These are phyloP conservation scores for Prosopis cineraria DNA, from an alignment of 306 rosid genomes.

Conservation along the genomic window DNA sequence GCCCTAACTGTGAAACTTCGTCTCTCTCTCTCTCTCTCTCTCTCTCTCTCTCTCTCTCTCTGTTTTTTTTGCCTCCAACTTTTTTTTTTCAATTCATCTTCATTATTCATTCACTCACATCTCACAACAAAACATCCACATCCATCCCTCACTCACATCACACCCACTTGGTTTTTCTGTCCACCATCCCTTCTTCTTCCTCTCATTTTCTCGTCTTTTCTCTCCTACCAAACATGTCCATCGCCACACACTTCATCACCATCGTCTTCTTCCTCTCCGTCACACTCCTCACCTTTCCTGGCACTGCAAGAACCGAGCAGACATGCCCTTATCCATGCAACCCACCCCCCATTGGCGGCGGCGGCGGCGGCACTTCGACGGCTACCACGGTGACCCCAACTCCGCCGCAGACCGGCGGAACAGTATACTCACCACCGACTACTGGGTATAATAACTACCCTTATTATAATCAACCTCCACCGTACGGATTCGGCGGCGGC, in stretches of 20 bases:
- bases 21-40: not conserved
- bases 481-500: not conserved
- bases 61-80: slow-evolving; percentile 29
- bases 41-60: too few relatives aligned
- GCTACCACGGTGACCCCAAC: slow-evolving; percentile 44
- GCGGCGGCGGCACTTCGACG: slow-evolving; percentile 33
- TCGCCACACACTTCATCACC: slow-evolving; percentile 16
- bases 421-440: slow-evolving; percentile 58
- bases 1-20: slow-evolving; percentile 23
- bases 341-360: slow-evolving; percentile 66
- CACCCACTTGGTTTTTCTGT: slow-evolving; percentile 24
- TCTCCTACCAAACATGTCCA: slow-evolving; percentile 36
- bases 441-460: slow-evolving; percentile 46
- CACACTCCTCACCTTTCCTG: slow-evolving; percentile 46
- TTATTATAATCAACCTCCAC: slow-evolving; percentile 60
- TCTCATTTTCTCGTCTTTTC: not conserved
- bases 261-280: slow-evolving; percentile 36
- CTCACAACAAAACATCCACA: slow-evolving; percentile 29
- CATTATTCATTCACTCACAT: not conserved
- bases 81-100: slow-evolving; percentile 7
- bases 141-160: slow-evolving; percentile 18
- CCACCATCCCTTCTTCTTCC: not conserved
- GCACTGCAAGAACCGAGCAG: slow-evolving; percentile 45
- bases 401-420: slow-evolving; percentile 47
- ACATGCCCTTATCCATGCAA: slow-evolving; percentile 81